Evolutionary conservation across 345 rosid genomes (phyloP), one percentile per base, ranked within the genome.

Genomic region (Eucalyptus tenuipes): DNA sequence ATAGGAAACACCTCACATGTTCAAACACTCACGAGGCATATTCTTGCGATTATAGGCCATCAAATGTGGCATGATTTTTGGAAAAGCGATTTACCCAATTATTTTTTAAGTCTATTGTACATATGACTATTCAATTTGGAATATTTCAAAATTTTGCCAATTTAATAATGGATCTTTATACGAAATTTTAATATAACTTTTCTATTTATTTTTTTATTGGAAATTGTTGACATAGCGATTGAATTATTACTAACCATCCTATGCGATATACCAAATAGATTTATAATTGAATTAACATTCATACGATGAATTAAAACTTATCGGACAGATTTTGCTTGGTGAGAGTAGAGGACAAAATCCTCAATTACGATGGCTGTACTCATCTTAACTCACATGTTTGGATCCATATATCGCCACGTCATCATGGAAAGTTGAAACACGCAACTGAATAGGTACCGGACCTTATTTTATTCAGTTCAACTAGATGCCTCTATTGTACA

Each of bases 221-320:
- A 64, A 64, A 15, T 64, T 1, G 1, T 29, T 13, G 7, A 59
- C 13, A 25, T 25, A 7, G 3, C 2, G 11, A 5, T 25, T 59
- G 4, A 5, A 4, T 59, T 12, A 13, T 27, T 33, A 14, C 20
- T 33, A 17, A 0, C 0, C 0, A 31, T n/a, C 0, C 0, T 64
- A 64, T 2, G 2, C 2, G 20, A 14, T 4, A 64, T 13, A 64
- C 14, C 9, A 7, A 7, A 64, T 64, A 14, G 0, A 31, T 2
- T n/a, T 64, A n/a, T 15, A 33, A n/a, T 64, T n/a, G 5, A 64
- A 64, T n/a, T n/a, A 5, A 4, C 0, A n/a, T n/a, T 64, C 2
- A 33, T 7, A n/a, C 5, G 2, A 64, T 1, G 7, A 2, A 29
- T n/a, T 64, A 64, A 4, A 1, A 64, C 3, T n/a, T 7, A n/a